These are phyloP conservation scores for Trichoderma citrinoviride DNA, from an alignment of 2,329 filamentous ascomycete species.

Conservation along the genomic window DNA sequence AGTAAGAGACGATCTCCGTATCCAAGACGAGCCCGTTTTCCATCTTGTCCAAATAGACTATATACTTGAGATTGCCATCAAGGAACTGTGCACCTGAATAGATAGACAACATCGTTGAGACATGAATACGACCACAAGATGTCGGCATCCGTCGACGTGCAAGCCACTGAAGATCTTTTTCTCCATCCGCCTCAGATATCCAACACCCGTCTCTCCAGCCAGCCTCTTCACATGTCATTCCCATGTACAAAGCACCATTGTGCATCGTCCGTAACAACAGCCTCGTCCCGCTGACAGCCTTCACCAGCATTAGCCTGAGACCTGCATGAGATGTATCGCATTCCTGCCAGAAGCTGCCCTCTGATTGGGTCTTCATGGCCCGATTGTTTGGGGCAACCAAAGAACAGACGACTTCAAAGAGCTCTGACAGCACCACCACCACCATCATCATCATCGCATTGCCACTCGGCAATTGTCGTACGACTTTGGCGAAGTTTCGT, in stretches of 20 bases:
- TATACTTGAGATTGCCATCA: too few species aligned
- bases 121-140: neutral
- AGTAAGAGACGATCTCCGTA: too few species aligned
- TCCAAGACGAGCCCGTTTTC: too few species aligned
- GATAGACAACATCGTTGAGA: neutral
- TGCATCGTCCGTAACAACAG: neutral
- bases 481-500: neutral
- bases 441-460: constrained; percentile 4
- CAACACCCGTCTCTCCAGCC: neutral
- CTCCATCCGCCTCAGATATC: neutral
- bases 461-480: constrained; percentile 12
- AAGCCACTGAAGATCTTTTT: neutral
- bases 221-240: neutral
- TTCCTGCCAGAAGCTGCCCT: neutral
- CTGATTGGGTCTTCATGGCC: neutral
- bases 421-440: neutral
- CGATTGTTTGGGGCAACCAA: neutral
- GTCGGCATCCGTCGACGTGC: neutral
- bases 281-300: neutral
- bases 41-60: too few species aligned
- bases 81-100: neutral
- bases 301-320: neutral
- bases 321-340: constrained; percentile 8
- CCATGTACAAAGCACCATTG: neutral
- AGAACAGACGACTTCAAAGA: neutral